Evolutionary conservation across 2,329 filamentous ascomycete genomes (phyloP), one percentile per base, ranked within the genome.

Genomic region (Colletotrichum trifolii): DNA sequence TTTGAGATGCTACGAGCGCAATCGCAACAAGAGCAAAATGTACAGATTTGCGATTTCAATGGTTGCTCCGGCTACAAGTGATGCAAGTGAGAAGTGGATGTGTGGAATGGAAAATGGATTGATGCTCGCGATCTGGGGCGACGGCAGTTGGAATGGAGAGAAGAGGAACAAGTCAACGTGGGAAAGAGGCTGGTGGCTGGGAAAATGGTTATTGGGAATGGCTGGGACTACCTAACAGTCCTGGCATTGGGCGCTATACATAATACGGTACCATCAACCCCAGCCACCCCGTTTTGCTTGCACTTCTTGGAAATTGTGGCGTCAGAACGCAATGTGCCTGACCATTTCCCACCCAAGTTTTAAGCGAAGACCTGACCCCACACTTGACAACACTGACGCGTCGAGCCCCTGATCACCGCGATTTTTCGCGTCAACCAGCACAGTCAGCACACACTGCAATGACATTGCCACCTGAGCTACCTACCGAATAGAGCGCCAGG

Each of bases 31-130:
- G 17, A 25, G 17, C 12, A 7, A 50, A 59, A 63, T 43, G 42
- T n/a, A 5, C 5, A 6, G 53, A 47, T 54, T 63, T 35, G 42
- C 48, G 58, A 63, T 63, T 8, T 35, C 47, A 57, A 47, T 63
- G 58, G 63, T 66, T 66, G 59, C 63, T 66, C 63, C 35, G 63
- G 53, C 63, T 66, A 66, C 63, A 63, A 52, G 58, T 63, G 59
- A 57, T 63, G 53, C n/a, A 53, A 63, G 59, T 63, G 25, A 63
- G 59, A 57, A 42, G 63, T 66, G 63, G 63, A 57, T 63, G 59
- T 66, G 59, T 63, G 63, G 63, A 61, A 66, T 66, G 61, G 60
- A 25, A 25, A 60, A 48, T 60, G 46, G 55, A 48, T 38, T 9
- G 58, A 63, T 66, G 53, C 53, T 57, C 36, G 63, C 59, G 59